Conservation (phyloP, 2,329 filamentous ascomycete genomes). For the Alternaria infectoria region DNA sequence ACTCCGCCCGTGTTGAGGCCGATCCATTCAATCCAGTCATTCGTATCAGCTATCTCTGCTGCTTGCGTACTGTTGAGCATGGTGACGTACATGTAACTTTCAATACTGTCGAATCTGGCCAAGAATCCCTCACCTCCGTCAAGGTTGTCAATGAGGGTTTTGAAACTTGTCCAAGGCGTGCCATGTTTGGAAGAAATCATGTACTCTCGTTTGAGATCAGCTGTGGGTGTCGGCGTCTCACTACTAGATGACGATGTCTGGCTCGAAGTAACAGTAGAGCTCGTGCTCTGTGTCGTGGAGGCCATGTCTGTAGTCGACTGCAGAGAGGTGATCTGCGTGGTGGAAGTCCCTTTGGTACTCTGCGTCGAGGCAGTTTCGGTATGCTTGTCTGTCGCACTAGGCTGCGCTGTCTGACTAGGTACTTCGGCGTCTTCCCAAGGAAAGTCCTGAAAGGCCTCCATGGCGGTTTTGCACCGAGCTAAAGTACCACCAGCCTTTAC, state of each 20-base stretch:
- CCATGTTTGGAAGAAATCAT: neutral
- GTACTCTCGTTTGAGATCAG: neutral
- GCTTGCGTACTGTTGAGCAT: neutral
- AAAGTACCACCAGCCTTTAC: slow-evolving; percentile 5
- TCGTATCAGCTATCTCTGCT: neutral
- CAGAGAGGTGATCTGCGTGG: neutral
- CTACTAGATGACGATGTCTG: neutral
- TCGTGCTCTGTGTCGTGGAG: neutral
- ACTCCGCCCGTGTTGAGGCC: neutral
- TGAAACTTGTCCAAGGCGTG: neutral
- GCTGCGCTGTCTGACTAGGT: neutral
- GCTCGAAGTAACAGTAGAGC: neutral
- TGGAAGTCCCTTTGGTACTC: neutral
- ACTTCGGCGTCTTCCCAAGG: slow-evolving; percentile 15
- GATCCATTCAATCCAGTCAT: neutral
- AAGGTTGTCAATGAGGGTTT: neutral
- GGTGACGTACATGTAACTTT: neutral
- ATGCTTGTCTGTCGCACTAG: neutral
- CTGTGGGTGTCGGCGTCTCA: neutral
- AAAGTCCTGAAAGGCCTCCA: slow-evolving; percentile 19
- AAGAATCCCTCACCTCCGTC: neutral
- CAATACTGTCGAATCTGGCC: neutral
- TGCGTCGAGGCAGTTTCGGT: neutral
- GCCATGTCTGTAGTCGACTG: neutral
- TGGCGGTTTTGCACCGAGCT: slow-evolving; percentile 3